Evolutionary conservation across 2,329 filamentous ascomycete genomes (phyloP), one percentile per base, ranked within the genome.

Genomic region (Coniella vitis): DNA sequence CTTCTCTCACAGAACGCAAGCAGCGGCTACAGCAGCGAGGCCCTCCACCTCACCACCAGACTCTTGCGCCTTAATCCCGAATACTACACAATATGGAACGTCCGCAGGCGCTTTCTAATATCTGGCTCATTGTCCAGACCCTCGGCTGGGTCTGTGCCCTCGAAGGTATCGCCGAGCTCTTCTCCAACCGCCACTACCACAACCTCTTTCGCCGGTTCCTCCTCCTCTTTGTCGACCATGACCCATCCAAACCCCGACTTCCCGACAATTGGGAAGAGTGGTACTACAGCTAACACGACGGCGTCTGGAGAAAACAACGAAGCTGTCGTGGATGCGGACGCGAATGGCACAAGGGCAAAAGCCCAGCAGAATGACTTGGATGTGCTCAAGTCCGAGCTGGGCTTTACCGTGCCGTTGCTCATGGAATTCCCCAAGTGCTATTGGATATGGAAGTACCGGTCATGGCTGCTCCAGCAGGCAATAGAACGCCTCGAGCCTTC

Each of bases 371-470:
- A 63, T 19, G 59, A 72, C 44, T 53, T 71, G 37, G 69, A 80
- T 3, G 62, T 84, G 29, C 75, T 97, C 53, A 76, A 79, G 40
- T 72, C 78, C 48, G 93, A 98, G 63, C 74, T 98, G 31, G 70
- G 72, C 41, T 95, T 96, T 61, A 83, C 91, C 31, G 79, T 96
- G 36, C 87, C 88, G 0, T 76, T 98, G 17, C 78, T 98, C 43
- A 77, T 87, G 55, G 81, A 89, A 56, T 91, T 82, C 56, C 93
- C 93, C 7, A 98, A 98, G 66, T 97, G 93, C 74, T 98, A 98
- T 71, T 97, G 93, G 91, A 91, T 98, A 61, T 98, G 93, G 93
- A 95, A 95, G 58, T 91, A 96, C 67, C 84, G 93, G 22, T 69
- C 85, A 39, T 98, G 93, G 90, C 72, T 91, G 3, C 73, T 98